phyloP scores from a whole-genome alignment of 768 basidiomycete species.

The Psilocybe subaeruginosa region DNA sequence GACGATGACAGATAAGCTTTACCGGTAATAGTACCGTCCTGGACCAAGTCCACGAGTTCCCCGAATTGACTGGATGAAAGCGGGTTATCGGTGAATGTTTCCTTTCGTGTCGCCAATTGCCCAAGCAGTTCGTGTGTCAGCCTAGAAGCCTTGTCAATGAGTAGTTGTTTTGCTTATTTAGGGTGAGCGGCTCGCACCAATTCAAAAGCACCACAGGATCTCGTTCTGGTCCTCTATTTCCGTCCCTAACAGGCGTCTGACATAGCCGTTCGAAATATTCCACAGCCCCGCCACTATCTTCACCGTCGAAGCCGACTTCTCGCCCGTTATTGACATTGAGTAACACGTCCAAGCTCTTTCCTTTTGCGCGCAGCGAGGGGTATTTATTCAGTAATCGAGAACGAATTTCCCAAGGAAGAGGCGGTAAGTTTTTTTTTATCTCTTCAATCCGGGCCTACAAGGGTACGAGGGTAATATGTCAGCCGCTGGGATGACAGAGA shows the following conservation, averaged over 20 bases:
- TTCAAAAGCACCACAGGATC: slow-evolving; percentile 79
- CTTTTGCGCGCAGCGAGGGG: slow-evolving; percentile 41
- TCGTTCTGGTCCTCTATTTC: slow-evolving; percentile 29
- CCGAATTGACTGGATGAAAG: slow-evolving; percentile 70
- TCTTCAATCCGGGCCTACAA: slow-evolving; percentile 63
- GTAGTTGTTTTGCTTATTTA: no score
- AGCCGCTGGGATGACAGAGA: neutral
- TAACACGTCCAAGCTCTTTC: slow-evolving; percentile 75
- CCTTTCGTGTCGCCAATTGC: slow-evolving; percentile 62
- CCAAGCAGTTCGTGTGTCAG: slow-evolving; percentile 88
- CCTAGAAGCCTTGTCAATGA: slow-evolving; percentile 46
- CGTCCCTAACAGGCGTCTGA: slow-evolving; percentile 25
- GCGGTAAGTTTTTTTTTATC: slow-evolving; percentile 63
- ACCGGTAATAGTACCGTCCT: slow-evolving; percentile 72
- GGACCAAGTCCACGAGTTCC: slow-evolving; percentile 77
- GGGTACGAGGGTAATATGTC: neutral
- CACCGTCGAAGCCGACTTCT: slow-evolving; percentile 67
- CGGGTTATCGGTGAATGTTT: slow-evolving; percentile 59
- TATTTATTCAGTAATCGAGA: slow-evolving; percentile 54
- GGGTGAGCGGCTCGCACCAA: slow-evolving; percentile 60
- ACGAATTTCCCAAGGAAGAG: slow-evolving; percentile 71
- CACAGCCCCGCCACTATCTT: slow-evolving; percentile 52
- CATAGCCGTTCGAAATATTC: slow-evolving; percentile 82
- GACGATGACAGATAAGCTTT: slow-evolving; percentile 10
- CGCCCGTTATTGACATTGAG: slow-evolving; percentile 70